Evolutionary conservation across 1,139 yeast species (phyloP).

Genomic region (Candida mesenterica): DNA sequence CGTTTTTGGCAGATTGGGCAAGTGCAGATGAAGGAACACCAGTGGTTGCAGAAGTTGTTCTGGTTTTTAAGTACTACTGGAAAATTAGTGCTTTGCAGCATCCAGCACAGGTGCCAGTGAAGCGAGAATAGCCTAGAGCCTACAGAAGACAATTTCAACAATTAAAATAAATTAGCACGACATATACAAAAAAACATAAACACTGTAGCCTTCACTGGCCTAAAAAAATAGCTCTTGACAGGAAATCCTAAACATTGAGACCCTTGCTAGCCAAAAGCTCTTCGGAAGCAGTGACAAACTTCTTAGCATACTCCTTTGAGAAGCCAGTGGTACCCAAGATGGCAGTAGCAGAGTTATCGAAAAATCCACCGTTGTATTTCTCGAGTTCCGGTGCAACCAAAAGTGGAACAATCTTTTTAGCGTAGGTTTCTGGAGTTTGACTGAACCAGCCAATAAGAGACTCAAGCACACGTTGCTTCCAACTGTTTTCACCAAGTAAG

Average conservation of each 20-base stretch:
- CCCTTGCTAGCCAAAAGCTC: background rate
- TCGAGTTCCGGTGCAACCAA: background rate
- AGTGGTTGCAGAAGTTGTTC: too few species aligned
- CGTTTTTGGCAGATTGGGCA: too few species aligned
- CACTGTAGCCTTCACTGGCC: too few species aligned
- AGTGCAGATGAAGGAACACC: too few species aligned
- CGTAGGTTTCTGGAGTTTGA: background rate
- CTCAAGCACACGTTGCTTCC: background rate
- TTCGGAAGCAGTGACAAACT: background rate
- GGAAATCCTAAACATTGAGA: background rate
- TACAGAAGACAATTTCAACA: too few species aligned
- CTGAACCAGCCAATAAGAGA: background rate
- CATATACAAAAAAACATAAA: too few species aligned
- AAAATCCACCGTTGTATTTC: background rate
- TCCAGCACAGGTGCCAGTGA: too few species aligned
- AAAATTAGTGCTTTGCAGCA: too few species aligned
- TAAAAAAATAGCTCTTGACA: too few species aligned
- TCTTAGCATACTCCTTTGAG: background rate
- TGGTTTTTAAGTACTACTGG: too few species aligned
- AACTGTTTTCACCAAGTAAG: background rate
- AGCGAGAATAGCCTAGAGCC: too few species aligned
- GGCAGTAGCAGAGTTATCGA: background rate
- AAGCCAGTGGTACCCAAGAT: background rate
- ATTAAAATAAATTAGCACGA: too few species aligned
- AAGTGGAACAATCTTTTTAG: background rate